Evolutionary conservation across 805 yeast species (phyloP).

Genomic region (Kodamaea jinghongensis): DNA sequence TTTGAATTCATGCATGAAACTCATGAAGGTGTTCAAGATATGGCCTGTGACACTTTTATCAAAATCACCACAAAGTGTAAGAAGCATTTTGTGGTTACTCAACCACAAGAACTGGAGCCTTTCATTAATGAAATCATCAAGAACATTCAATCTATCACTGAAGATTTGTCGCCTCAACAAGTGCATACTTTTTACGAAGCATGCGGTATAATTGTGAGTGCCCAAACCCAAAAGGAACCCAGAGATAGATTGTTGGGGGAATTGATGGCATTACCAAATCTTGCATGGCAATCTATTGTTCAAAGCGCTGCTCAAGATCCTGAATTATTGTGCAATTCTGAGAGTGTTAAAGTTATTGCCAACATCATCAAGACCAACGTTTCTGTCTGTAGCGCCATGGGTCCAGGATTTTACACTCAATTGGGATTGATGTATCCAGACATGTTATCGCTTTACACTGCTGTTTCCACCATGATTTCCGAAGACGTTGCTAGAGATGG

Average conservation of each 20-base stretch:
- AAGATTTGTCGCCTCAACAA: slow-evolving; percentile 94
- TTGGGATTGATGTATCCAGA: slow-evolving; percentile 82
- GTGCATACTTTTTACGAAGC: slow-evolving; percentile 98
- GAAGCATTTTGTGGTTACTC: slow-evolving; percentile 88
- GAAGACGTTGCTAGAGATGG: slow-evolving; percentile 79
- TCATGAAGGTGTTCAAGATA: slow-evolving; percentile 99
- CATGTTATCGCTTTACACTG: slow-evolving; percentile 84
- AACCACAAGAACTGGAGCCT: slow-evolving; percentile 82
- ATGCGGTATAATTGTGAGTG: slow-evolving; percentile 88
- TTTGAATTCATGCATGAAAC: slow-evolving; percentile 99
- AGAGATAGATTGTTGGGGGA: slow-evolving; percentile 73
- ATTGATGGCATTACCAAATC: slow-evolving; percentile 87
- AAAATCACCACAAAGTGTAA: slow-evolving; percentile 94
- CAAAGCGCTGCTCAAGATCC: slow-evolving; percentile 84
- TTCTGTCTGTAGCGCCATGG: slow-evolving; percentile 90
- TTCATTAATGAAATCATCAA: slow-evolving; percentile 87
- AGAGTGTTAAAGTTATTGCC: slow-evolving; percentile 88
- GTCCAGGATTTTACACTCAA: slow-evolving; percentile 87
- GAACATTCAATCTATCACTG: slow-evolving; percentile 80
- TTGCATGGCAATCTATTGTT: slow-evolving; percentile 91
- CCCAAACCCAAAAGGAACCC: slow-evolving; percentile 67
- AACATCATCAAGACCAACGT: slow-evolving; percentile 94
- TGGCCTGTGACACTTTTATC: slow-evolving; percentile 99
- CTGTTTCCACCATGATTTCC: slow-evolving; percentile 84
- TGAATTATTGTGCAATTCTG: slow-evolving; percentile 68